These are phyloP conservation scores for Trichoderma simmonsii DNA, from an alignment of 2,329 filamentous ascomycete species.

Conservation along the genomic window DNA sequence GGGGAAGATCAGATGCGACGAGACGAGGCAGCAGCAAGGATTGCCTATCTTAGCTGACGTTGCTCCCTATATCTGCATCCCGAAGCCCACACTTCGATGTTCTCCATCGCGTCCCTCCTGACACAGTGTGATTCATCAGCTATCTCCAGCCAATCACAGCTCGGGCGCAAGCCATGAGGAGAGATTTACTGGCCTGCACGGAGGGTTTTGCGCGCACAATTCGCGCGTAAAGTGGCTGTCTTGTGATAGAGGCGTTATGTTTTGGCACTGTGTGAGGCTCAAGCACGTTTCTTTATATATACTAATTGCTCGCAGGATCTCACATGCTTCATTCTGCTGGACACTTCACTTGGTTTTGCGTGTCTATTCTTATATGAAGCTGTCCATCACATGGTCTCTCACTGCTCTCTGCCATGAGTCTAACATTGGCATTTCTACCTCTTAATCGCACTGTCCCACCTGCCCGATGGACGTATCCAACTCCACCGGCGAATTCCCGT, in stretches of 20 bases:
- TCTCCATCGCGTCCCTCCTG: neutral
- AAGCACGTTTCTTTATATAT: neutral
- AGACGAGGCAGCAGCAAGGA: neutral
- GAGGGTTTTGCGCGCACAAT: neutral
- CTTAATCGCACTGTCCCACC: neutral
- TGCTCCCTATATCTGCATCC: neutral
- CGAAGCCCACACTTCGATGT: neutral
- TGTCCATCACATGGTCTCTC: neutral
- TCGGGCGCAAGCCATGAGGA: conserved; percentile 34
- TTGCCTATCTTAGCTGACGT: neutral
- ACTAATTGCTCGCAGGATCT: neutral
- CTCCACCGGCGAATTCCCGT: neutral
- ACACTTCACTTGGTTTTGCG: neutral
- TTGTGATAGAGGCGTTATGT: neutral
- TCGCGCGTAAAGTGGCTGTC: conserved; percentile 16
- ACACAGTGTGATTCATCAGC: conserved; percentile 8
- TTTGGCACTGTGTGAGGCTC: conserved; percentile 3
- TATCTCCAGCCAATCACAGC: conserved; percentile 30
- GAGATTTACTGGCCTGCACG: conserved; percentile 7
- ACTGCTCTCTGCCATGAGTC: neutral
- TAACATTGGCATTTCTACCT: neutral
- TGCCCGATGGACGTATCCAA: neutral
- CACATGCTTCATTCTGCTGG: neutral
- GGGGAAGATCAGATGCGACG: neutral
- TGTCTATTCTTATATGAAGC: neutral